Evolutionary conservation across 495 filamentous ascomycete species (phyloP).

Genomic region (Penicillium lividum): DNA sequence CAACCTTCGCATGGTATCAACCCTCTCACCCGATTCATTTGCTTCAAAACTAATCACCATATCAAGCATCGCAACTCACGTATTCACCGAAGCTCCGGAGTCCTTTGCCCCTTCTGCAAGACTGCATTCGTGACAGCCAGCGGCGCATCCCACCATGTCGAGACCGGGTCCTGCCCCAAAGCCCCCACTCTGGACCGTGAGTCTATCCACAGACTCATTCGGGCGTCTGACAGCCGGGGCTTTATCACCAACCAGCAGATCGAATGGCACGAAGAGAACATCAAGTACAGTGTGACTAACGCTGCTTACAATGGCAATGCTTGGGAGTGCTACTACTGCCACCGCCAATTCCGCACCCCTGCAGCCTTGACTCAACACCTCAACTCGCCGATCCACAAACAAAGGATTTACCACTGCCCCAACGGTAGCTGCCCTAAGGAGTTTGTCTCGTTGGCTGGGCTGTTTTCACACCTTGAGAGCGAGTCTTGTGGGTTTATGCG

Average conservation of each 20-base stretch:
- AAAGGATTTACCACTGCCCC: slow-evolving; percentile 56
- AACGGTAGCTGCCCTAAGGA: slow-evolving; percentile 43
- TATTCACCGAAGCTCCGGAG: slow-evolving; percentile 31
- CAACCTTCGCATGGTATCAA: slow-evolving; percentile 37
- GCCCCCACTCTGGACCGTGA: slow-evolving; percentile 41
- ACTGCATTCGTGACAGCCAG: slow-evolving; percentile 39
- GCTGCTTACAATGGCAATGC: slow-evolving; percentile 38
- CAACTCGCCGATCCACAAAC: slow-evolving; percentile 41
- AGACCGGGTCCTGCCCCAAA: slow-evolving; percentile 39
- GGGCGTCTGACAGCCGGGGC: slow-evolving; percentile 34
- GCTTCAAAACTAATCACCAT: slow-evolving; percentile 2
- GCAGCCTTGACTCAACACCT: slow-evolving; percentile 34
- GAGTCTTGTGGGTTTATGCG: slow-evolving; percentile 50
- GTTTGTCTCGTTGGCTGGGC: slow-evolving; percentile 47
- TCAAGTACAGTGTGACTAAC: slow-evolving; percentile 22
- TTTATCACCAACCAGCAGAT: slow-evolving; percentile 45
- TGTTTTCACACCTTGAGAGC: slow-evolving; percentile 60
- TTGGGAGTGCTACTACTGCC: slow-evolving; percentile 52
- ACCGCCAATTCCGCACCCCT: slow-evolving; percentile 30
- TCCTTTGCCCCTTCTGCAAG: slow-evolving; percentile 49
- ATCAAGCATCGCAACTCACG: slow-evolving; percentile 48
- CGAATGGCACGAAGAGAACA: slow-evolving; percentile 28
- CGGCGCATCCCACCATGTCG: slow-evolving; percentile 48
- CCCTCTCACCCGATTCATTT: no score
- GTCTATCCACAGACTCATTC: slow-evolving; percentile 33